Evolutionary conservation across 805 yeast genomes (phyloP).

Genomic region (Metschnikowia baotianmanensis): DNA sequence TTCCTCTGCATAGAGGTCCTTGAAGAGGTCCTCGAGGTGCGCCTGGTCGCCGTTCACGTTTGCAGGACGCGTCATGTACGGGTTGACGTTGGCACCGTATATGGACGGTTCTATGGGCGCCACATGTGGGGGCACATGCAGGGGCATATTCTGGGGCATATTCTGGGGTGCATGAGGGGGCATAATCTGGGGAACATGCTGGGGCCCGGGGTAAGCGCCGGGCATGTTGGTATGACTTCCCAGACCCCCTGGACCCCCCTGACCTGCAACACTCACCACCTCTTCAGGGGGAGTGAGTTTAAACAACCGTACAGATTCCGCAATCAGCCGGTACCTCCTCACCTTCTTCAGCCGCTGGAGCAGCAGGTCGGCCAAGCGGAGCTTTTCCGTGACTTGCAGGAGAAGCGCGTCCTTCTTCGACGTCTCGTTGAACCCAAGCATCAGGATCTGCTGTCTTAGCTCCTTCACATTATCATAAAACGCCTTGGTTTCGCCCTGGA

Average conservation of each 20-base stretch:
- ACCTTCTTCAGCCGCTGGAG: slow-evolving; percentile 9
- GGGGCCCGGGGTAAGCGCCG: no score
- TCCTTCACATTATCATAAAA: slow-evolving; percentile 3
- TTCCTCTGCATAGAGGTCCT: slow-evolving; percentile 17
- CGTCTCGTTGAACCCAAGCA: slow-evolving; percentile 3
- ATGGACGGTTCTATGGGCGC: no score
- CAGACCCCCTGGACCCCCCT: no score
- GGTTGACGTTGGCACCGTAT: slow-evolving; percentile 9
- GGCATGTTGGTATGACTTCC: no score
- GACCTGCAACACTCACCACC: background rate
- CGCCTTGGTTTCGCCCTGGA: slow-evolving; percentile 7
- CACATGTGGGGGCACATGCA: no score
- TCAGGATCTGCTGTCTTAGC: slow-evolving; percentile 6
- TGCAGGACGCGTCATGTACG: slow-evolving; percentile 8
- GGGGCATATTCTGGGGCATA: no score
- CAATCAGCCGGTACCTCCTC: slow-evolving; percentile 10
- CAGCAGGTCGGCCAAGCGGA: slow-evolving; percentile 8
- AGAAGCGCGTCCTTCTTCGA: slow-evolving; percentile 1
- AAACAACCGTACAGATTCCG: slow-evolving; percentile 11
- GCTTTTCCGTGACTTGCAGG: slow-evolving; percentile 3
- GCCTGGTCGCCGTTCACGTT: slow-evolving; percentile 12
- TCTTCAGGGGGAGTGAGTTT: slow-evolving; percentile 4
- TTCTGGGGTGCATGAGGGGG: no score
- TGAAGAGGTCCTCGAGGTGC: slow-evolving; percentile 16
- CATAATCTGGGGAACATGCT: no score